These are phyloP conservation scores for Quercus aquifolioides DNA, from an alignment of 306 rosid species.

Conservation along the genomic window DNA sequence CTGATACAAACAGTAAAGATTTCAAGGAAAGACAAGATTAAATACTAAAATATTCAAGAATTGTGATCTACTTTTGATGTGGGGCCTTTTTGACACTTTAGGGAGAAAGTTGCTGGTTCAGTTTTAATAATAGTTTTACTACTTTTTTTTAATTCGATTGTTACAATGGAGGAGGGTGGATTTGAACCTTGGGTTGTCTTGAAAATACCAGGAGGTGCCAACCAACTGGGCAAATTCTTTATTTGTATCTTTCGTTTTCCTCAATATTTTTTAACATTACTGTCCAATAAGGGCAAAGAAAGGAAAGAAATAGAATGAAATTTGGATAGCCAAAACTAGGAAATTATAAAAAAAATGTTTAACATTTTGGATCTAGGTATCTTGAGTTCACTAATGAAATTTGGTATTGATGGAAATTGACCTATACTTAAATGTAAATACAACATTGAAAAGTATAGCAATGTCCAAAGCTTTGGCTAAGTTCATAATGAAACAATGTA, in stretches of 20 bases:
- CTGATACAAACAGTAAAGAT: no score
- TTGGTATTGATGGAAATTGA: no score
- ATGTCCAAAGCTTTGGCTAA: background rate
- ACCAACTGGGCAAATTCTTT: background rate
- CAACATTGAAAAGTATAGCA: background rate
- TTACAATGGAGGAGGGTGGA: no score
- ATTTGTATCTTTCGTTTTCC: background rate
- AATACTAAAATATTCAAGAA: no score
- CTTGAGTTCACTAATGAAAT: no score
- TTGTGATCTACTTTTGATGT: no score
- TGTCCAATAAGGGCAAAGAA: background rate
- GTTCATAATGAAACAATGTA: background rate
- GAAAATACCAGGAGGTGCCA: background rate
- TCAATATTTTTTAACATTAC: background rate
- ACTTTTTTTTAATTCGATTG: no score
- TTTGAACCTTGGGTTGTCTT: no score
- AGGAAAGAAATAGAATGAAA: background rate
- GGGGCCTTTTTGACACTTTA: no score
- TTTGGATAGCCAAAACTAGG: background rate
- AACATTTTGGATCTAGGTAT: background rate
- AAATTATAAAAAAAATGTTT: background rate
- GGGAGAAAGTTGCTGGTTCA: background rate
- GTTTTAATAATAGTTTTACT: no score
- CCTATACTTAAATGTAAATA: background rate
- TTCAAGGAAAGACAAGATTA: no score